Base-by-base conservation (phyloP, 75 land plant species). In the Ceratopteris richardii region DNA sequence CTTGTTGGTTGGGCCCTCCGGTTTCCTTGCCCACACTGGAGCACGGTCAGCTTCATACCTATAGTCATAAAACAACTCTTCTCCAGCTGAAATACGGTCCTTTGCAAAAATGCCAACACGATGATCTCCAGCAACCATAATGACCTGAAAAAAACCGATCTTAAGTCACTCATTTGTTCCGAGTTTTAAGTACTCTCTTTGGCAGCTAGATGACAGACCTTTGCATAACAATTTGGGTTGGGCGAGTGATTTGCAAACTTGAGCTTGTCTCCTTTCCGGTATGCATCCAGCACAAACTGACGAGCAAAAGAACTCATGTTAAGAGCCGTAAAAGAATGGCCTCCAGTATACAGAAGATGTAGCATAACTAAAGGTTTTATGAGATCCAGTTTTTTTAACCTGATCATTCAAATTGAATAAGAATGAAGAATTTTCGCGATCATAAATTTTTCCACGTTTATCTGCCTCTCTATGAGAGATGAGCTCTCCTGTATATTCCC, bases 211-310 rank as follows among this genome's bases (percentile, higher is more conserved):
- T 17, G 33, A 1, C 64, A 21, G 64, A 94, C 98, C 96, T 94
- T 94, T 20, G 98, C 98, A 66, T 89, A 89, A 66, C 98, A 94
- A 73, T 94, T 94, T 47, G 98, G 98, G 66, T 81, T 84, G 19
- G 90, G 95, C 13, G 98, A 94, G 77, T 94, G 98, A 55, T 94
- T 94, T 16, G 98, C 98, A 79, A 94, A 94, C 66, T 94, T 94
- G 68, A 94, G 50, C 62, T 94, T 94, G 60, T 94, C 98, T 29
- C 98, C 98, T 60, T 85, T 94, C 20, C 98, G 74, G 51, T 80
- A 94, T 27, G 98, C 98, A 83, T 94, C 98, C 63, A 94, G 87
- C 50, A 94, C 98, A 77, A 75, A 94, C 98, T 94, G 77, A 62
- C 73, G 17, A 52, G 25, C 33, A 29, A 57, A 31, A 18, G 31